These are phyloP conservation scores for Trypanosomatidae sp. DNA, from an alignment of 208 protist species.

Conservation along the genomic window DNA sequence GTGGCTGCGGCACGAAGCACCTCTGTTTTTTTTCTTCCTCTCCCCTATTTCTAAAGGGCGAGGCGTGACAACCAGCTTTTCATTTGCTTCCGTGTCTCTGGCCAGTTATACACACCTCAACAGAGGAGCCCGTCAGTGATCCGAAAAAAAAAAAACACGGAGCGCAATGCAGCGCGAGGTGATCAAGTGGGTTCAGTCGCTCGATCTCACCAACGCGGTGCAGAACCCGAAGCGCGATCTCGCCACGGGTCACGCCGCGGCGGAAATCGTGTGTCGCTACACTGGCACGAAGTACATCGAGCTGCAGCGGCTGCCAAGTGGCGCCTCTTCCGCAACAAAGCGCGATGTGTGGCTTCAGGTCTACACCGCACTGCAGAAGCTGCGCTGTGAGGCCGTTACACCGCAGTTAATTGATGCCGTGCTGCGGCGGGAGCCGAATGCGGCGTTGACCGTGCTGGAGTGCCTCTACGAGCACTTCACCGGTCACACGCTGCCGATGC, in stretches of 20 bases:
- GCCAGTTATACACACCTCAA: no score
- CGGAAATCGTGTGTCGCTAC: conserved; percentile 94
- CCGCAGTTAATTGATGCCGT: conserved; percentile 58
- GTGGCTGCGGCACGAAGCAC: no score
- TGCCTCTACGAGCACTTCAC: conserved; percentile 85
- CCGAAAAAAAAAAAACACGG: no score
- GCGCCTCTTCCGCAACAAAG: conserved; percentile 69
- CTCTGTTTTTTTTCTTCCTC: no score
- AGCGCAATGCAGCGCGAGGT: conserved; percentile 93
- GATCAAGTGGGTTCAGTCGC: conserved; percentile 95
- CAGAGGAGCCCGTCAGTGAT: no score
- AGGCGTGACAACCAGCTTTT: no score
- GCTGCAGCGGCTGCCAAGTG: conserved; percentile 48
- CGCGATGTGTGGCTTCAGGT: conserved; percentile 90
- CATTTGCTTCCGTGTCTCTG: no score
- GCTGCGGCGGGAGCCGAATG: conserved; percentile 55
- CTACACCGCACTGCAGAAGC: conserved; percentile 40
- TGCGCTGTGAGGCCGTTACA: conserved; percentile 51
- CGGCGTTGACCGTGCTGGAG: conserved; percentile 60
- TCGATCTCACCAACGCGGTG: conserved; percentile 91
- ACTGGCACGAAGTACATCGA: conserved; percentile 32
- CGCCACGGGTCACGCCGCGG: conserved; percentile 92
- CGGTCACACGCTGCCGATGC: conserved; percentile 34
- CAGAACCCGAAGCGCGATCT: conserved; percentile 94
- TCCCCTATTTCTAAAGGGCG: no score